Conservation (phyloP, 192 early-diverging fungal species). For the Oehlia diaphana region DNA sequence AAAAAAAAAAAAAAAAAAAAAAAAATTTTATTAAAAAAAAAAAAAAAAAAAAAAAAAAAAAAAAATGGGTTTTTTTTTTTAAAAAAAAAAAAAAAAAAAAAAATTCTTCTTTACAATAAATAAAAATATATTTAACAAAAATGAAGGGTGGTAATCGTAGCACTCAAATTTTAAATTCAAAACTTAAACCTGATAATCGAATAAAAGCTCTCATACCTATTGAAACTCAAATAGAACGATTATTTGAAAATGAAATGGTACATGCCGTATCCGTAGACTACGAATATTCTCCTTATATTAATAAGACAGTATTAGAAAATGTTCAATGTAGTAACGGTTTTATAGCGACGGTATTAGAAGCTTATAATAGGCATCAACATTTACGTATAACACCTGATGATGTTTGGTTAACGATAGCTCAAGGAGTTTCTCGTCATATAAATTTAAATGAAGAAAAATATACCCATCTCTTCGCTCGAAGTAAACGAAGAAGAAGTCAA, state of each 20-base stretch:
- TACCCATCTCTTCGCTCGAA: background rate
- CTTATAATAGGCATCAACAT: constrained; percentile 5
- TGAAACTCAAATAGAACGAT: background rate
- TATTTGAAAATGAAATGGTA: background rate
- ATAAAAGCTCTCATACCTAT: background rate
- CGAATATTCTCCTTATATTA: background rate
- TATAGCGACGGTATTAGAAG: background rate
- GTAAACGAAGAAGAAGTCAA: constrained; percentile 6
- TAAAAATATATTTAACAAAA: background rate
- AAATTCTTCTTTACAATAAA: too few relatives aligned
- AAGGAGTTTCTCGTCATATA: constrained; percentile 19
- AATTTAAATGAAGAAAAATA: constrained; percentile 19
- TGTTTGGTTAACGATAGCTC: constrained; percentile 18
- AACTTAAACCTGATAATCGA: background rate
- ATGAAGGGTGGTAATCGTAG: background rate
- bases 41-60: too few relatives aligned
- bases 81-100: too few relatives aligned
- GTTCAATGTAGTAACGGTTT: background rate
- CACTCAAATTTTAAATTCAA: background rate
- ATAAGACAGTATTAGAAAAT: background rate
- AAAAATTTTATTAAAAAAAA: too few relatives aligned
- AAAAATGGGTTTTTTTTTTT: too few relatives aligned
- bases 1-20: too few relatives aligned
- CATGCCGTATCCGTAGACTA: background rate
- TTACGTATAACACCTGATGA: constrained; percentile 3